Percentiles rank a stretch among this genome's conserved stretches.
phyloP scores from a whole-genome alignment of 768 basidiomycete species.

The Leccinum boreale region DNA sequence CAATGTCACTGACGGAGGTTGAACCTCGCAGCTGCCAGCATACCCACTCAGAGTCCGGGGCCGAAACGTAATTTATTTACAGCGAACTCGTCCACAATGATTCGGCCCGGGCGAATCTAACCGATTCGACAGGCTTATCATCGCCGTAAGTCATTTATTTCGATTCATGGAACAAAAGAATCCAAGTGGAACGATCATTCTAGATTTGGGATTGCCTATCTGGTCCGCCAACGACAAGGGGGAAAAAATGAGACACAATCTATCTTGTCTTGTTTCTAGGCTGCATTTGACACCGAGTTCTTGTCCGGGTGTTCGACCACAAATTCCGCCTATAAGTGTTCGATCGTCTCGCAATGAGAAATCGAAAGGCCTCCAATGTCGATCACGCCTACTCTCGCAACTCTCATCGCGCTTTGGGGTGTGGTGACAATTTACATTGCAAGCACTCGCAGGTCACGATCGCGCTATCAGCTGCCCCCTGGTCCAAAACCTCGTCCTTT shows the following conservation, averaged over 20 bases:
- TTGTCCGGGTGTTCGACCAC: neutral
- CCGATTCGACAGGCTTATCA: neutral
- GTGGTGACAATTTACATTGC: conserved; percentile 17
- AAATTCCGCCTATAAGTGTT: conserved; percentile 14
- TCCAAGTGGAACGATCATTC: neutral
- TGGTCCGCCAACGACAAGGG: conserved; percentile 8
- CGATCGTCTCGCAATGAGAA: neutral
- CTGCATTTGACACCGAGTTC: neutral
- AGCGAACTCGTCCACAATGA: too few species aligned
- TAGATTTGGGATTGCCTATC: neutral
- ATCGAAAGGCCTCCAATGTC: conserved; percentile 11
- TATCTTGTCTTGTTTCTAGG: conserved; percentile 2
- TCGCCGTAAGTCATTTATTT: neutral
- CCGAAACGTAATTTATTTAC: neutral
- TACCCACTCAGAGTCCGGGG: neutral
- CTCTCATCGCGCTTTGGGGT: conserved; percentile 23
- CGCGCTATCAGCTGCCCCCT: conserved; percentile 44
- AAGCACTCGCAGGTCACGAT: conserved; percentile 9
- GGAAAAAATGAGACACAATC: conserved; percentile 11
- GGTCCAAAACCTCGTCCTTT: conserved; percentile 53
- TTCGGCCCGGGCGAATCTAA: neutral
- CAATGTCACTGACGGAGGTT: too few species aligned
- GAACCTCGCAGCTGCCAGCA: too few species aligned
- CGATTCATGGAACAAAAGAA: neutral
- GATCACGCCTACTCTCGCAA: conserved; percentile 9